phyloP scores from a whole-genome alignment of 2,329 filamentous ascomycete genomes.

The Epichloe uncinata region DNA sequence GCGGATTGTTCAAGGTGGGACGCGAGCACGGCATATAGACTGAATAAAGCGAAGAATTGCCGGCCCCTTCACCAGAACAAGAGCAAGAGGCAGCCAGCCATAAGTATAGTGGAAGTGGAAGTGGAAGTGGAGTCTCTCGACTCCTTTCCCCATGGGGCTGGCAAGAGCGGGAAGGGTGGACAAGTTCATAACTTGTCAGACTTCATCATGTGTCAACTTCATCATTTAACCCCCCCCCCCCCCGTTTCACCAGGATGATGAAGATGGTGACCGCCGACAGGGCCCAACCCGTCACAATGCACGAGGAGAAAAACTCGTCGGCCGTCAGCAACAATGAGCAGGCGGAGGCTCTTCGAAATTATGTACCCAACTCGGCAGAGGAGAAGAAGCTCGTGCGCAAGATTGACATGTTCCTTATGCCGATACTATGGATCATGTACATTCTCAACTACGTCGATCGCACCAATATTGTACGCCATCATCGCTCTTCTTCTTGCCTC shows the following conservation, averaged over 20 bases:
- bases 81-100: not conserved
- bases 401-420: slow-evolving; percentile 28
- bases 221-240: too few species aligned
- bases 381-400: slow-evolving; percentile 22
- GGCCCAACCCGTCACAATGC: not conserved
- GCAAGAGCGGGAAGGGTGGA: too few species aligned
- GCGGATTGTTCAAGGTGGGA: too few species aligned
- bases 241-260: not conserved
- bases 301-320: not conserved
- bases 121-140: too few species aligned
- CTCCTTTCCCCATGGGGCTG: too few species aligned
- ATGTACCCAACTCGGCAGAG: slow-evolving; percentile 13
- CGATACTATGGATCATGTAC: slow-evolving; percentile 45
- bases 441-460: slow-evolving; percentile 46
- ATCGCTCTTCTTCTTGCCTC: too few species aligned
- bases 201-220: too few species aligned
- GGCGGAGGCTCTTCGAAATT: slow-evolving; percentile 13
- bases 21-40: too few species aligned
- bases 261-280: not conserved
- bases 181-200: too few species aligned
- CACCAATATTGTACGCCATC: slow-evolving; percentile 42
- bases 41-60: not conserved
- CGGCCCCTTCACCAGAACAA: not conserved
- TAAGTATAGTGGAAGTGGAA: too few species aligned
- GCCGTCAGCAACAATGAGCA: slow-evolving; percentile 10